phyloP scores from a whole-genome alignment of 176 grass and related monocot genomes.

The Triticum timopheevii region DNA sequence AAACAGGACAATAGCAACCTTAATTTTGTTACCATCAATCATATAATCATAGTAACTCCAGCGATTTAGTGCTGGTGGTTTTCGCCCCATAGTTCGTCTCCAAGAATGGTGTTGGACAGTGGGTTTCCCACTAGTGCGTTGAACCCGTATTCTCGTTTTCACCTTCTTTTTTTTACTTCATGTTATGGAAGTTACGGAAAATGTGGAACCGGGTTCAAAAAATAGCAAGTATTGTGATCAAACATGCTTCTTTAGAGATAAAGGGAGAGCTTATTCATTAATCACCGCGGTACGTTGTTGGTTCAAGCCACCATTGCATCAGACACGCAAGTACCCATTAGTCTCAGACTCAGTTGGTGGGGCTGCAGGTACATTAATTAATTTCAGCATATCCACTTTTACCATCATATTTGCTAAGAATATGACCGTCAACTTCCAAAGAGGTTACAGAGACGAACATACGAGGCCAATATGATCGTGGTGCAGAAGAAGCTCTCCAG shows the following conservation, averaged over 20 bases:
- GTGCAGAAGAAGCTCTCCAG: slow-evolving; percentile 90
- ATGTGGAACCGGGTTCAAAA: neutral
- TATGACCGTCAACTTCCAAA: neutral
- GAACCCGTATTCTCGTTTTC: neutral
- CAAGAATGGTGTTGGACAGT: neutral
- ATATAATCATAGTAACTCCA: neutral
- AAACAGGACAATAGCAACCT: slow-evolving; percentile 4
- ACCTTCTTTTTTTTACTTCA: neutral
- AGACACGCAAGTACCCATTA: slow-evolving; percentile 82
- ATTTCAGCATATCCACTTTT: slow-evolving; percentile 29
- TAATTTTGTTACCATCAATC: slow-evolving; percentile 19
- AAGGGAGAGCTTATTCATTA: neutral
- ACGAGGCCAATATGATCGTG: slow-evolving; percentile 79
- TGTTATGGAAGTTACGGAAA: neutral
- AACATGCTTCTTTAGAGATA: neutral
- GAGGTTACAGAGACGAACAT: slow-evolving; percentile 34
- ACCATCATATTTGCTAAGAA: neutral
- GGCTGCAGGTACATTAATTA: slow-evolving; percentile 54
- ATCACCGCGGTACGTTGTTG: slow-evolving; percentile 90
- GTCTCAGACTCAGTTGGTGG: slow-evolving; percentile 69
- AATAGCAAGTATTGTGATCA: slow-evolving; percentile 1
- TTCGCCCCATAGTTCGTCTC: neutral
- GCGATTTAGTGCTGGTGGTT: neutral
- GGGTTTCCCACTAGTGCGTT: neutral
- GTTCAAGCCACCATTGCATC: slow-evolving; percentile 96